These are phyloP conservation scores for Botrytis sinoallii DNA, from an alignment of 2,329 filamentous ascomycete species.

Conservation along the genomic window DNA sequence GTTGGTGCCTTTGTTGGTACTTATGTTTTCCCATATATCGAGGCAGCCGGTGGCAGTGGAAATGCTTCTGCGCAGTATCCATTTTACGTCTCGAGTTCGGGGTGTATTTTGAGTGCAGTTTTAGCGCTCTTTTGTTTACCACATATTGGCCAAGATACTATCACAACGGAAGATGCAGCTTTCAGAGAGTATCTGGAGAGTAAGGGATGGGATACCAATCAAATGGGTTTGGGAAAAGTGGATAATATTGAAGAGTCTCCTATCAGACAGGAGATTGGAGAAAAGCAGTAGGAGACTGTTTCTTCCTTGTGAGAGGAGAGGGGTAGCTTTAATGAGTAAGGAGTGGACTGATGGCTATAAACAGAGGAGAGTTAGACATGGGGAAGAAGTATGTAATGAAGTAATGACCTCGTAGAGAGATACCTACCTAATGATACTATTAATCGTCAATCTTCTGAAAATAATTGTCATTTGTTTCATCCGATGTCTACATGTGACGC, in stretches of 20 bases:
- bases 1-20: conserved; percentile 83
- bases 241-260: conserved; percentile 22
- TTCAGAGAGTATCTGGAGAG: conserved; percentile 72
- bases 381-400: conserved; percentile 1
- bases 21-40: conserved; percentile 74
- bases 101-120: conserved; percentile 73
- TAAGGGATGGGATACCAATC: conserved; percentile 72
- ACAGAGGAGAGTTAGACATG: background rate
- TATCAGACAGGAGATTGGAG: background rate
- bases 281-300: conserved; percentile 3
- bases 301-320: background rate
- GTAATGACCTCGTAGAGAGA: background rate
- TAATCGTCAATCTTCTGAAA: background rate
- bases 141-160: conserved; percentile 80
- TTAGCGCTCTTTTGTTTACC: conserved; percentile 68
- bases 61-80: conserved; percentile 73
- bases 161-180: conserved; percentile 69
- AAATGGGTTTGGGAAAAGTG: conserved; percentile 45
- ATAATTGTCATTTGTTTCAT: background rate
- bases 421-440: background rate
- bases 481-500: background rate
- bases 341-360: no score
- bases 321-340: no score
- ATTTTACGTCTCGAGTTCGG: conserved; percentile 76
- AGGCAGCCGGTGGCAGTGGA: conserved; percentile 55